Base-by-base conservation (phyloP, 140 eudicot species). In the Stevia rebaudiana region DNA sequence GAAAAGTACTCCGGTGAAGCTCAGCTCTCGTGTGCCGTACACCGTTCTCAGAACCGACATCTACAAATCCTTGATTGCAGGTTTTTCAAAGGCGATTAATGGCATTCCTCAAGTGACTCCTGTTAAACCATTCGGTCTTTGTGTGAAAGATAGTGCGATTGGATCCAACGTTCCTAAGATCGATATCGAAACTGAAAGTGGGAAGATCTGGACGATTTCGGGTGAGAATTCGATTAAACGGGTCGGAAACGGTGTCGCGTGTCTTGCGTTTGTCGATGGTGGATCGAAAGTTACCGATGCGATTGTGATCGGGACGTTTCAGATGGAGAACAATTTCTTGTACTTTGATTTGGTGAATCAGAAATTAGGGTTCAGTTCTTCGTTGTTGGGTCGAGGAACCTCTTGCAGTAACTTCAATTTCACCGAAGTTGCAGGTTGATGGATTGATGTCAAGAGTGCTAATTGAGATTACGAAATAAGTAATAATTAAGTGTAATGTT, bases 251-350 rank as follows among this genome's bases (percentile, higher is more conserved):
- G 80, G 73, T 10, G 70, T 22, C 13, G 63, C 71, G 3, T 84
- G 90, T 60, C 59, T 84, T 15, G 90, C 85, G 8, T 77, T 84
- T 62, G 54, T 74, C 0, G 82, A 77, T 39, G 84, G 86, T 0
- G 86, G 86, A 2, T 33, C 53, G 33, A 58, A 5, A 22, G 66
- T 36, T 3, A 72, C 57, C 6, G 69, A 62, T 17, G 55, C 49
- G 4, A 23, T 80, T 15, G 89, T 76, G 67, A 80, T 83, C 3
- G 86, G 89, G 56, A 52, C 74, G 22, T 65, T 66, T 54, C 79
- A 67, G 66, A 44, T 73, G 79, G 79, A 78, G 48, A 49, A 78
- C 12, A 61, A 67, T 13, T 78, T 78, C 39, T 60, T 72, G 36
- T 54, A 15, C 47, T 62, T 78, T 62, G 79, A 78, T 73, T 28